phyloP scores from a whole-genome alignment of 2,329 filamentous ascomycete genomes.

The Neofusicoccum laricinum region DNA sequence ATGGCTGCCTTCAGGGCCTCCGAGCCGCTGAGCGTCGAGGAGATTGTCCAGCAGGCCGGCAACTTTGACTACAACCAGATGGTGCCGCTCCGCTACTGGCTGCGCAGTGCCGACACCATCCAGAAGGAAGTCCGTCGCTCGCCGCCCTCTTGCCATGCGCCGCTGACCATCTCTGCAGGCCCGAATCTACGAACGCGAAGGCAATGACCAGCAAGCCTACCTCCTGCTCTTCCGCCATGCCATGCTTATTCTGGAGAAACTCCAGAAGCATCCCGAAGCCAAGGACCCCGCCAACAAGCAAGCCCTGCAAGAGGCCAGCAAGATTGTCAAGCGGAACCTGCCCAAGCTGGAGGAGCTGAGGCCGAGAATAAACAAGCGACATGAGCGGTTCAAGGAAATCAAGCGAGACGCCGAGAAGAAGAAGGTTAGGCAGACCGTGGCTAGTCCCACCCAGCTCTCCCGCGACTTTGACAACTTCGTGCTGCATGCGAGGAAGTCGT shows the following conservation, averaged over 20 bases:
- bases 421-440: constrained; percentile 22
- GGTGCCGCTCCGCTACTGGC: constrained; percentile 77
- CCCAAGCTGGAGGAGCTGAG: constrained; percentile 74
- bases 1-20: constrained; percentile 14
- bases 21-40: constrained; percentile 67
- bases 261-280: constrained; percentile 73
- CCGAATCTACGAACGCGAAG: constrained; percentile 78
- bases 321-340: constrained; percentile 63
- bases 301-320: constrained; percentile 56
- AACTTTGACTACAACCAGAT: constrained; percentile 77
- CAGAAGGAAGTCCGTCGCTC: constrained; percentile 68
- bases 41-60: constrained; percentile 72
- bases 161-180: constrained; percentile 55
- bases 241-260: constrained; percentile 72
- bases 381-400: constrained; percentile 62
- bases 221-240: constrained; percentile 89
- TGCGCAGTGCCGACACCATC: constrained; percentile 74
- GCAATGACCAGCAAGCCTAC: constrained; percentile 84
- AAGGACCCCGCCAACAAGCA: constrained; percentile 60
- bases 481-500: constrained; percentile 5
- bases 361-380: constrained; percentile 69
- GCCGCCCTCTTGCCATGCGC: background rate
- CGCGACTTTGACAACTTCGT: constrained; percentile 19
- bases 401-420: constrained; percentile 40
- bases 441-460: constrained; percentile 27